These are phyloP conservation scores for Glycine tomentella DNA, from an alignment of 306 rosid species.

Conservation along the genomic window DNA sequence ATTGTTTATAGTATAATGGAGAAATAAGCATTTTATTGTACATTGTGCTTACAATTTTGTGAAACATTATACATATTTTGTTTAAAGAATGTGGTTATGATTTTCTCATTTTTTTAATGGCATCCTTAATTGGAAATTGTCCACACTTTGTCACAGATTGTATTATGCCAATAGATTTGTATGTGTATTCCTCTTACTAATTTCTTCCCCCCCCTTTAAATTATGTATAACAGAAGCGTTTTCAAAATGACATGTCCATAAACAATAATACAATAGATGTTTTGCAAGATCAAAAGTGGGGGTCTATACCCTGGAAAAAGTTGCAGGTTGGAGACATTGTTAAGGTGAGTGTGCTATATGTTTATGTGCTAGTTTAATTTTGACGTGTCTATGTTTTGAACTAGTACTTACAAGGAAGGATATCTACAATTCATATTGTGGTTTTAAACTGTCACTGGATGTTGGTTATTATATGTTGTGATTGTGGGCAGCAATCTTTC, in stretches of 20 bases:
- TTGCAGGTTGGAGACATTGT: constrained; percentile 92
- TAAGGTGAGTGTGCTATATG: constrained; percentile 63
- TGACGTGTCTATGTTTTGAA: constrained; percentile 35
- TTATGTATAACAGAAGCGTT: constrained; percentile 76
- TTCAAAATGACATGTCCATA: constrained; percentile 88
- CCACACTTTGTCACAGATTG: too few relatives aligned
- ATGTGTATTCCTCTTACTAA: constrained; percentile 11
- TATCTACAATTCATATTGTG: constrained; percentile 15
- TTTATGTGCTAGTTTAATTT: constrained; percentile 40
- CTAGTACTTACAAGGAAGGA: constrained; percentile 11
- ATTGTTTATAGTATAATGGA: too few relatives aligned
- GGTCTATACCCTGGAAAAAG: constrained; percentile 81
- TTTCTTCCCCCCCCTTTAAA: constrained; percentile 27
- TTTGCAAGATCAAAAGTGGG: constrained; percentile 88
- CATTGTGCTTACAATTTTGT: neutral
- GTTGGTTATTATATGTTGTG: constrained; percentile 22
- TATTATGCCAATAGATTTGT: too few relatives aligned
- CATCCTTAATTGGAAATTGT: too few relatives aligned
- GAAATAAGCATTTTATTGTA: constrained; percentile 12
- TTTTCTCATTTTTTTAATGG: too few relatives aligned
- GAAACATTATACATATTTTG: too few relatives aligned
- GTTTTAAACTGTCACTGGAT: constrained; percentile 16
- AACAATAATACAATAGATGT: constrained; percentile 75
- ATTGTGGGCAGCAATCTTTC: constrained; percentile 16
- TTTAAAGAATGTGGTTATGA: too few relatives aligned